Base-by-base conservation (phyloP, 805 yeast genomes). In the Zygosaccharomyces bailii region DNA sequence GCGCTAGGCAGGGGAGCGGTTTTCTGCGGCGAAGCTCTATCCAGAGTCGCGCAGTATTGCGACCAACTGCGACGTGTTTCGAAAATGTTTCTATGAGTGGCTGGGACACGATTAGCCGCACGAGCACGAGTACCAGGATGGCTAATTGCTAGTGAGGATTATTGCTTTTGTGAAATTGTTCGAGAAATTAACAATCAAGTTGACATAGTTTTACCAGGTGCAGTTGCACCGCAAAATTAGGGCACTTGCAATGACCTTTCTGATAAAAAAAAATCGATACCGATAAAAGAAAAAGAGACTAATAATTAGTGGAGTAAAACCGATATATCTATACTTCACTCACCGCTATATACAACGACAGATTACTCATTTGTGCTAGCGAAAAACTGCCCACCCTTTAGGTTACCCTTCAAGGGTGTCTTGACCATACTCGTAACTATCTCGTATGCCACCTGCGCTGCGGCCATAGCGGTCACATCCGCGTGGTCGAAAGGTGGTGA, bases 341-440 rank as follows among this genome's bases (percentile, higher is more conserved):
- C n/a, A n/a, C n/a, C n/a, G n/a, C n/a, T n/a, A n/a, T n/a, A n/a
- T n/a, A n/a, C n/a, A n/a, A n/a, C n/a, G n/a, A n/a, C n/a, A n/a
- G n/a, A 21, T 21, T 9, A 21, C 25, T 9, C 25, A 9, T 21
- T 21, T 21, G 9, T 21, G 8, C 9, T 21, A 21, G 31, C 31
- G 4, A 27, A 27, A 13, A 7, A 8, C 31, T 25, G 30, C 31
- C 13, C 16, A 7, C 31, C 31, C 6, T 8, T 16, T 13, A 10
- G 14, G 3, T 16, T n/a, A 16, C 14, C 31, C 14, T 5, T 16
- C 4, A 13, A 5, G 4, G 40, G 40, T 2, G 40, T 78, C 59
- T 81, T 78, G 11, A 84, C 89, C 87, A 86, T 85, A 47, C 78
- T 76, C 10, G 93, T 83, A 42, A 85, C 62, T 32, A 86, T 55